Percentiles rank a stretch among this genome's conserved stretches.
Conservation (phyloP, 768 basidiomycete genomes). For the Candolleomyces eurysporus region DNA sequence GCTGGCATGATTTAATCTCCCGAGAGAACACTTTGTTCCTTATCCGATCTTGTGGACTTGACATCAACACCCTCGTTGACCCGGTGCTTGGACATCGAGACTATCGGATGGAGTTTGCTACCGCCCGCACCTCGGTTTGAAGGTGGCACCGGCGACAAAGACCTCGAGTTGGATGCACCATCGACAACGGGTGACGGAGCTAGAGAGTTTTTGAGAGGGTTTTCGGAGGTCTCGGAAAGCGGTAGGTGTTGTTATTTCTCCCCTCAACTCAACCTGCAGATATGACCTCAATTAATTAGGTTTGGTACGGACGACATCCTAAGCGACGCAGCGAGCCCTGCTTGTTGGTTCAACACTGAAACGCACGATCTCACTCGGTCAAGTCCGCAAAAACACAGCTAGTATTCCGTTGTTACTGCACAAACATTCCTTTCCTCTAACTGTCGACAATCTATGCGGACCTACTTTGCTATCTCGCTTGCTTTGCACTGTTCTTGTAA, state of each 20-base stretch:
- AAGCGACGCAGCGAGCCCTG: constrained; percentile 32
- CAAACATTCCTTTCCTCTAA: too few relatives aligned
- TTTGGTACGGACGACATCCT: constrained; percentile 2
- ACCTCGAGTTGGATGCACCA: not conserved
- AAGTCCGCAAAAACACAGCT: too few relatives aligned
- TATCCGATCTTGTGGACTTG: constrained; percentile 46
- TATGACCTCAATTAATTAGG: not conserved
- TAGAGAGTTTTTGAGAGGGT: constrained; percentile 54
- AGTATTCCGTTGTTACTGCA: too few relatives aligned
- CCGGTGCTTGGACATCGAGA: not conserved
- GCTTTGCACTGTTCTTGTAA: too few relatives aligned
- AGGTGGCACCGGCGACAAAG: not conserved
- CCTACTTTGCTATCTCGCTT: too few relatives aligned
- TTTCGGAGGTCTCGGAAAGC: constrained; percentile 48
- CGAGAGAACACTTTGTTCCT: constrained; percentile 59
- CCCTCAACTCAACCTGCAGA: not conserved
- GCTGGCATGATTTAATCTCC: constrained; percentile 47
- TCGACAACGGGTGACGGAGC: constrained; percentile 59
- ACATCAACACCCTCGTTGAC: not conserved
- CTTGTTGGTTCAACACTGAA: too few relatives aligned
- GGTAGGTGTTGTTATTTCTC: constrained; percentile 37
- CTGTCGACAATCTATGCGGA: too few relatives aligned
- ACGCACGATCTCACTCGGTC: too few relatives aligned
- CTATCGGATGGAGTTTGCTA: not conserved
- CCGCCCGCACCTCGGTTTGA: not conserved